Evolutionary conservation across 2,329 filamentous ascomycete genomes (phyloP).

Genomic region (Cladosporium phlei): DNA sequence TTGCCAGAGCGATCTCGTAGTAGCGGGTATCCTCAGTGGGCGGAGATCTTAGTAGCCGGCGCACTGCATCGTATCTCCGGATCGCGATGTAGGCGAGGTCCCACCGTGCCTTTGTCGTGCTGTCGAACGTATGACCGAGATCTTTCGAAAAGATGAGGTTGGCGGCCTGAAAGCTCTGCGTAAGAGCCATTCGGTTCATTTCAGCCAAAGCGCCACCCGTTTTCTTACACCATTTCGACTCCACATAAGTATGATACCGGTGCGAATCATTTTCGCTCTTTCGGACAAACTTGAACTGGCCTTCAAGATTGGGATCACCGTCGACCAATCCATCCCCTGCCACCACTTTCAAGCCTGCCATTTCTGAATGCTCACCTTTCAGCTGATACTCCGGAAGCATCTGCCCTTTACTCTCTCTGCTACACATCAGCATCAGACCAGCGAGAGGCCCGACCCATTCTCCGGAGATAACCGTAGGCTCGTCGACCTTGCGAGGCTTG

Average conservation of each 20-base stretch:
- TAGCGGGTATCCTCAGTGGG: neutral
- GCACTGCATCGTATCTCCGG: neutral
- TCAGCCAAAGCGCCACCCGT: no score
- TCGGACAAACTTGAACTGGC: no score
- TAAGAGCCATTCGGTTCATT: no score
- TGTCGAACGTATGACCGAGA: neutral
- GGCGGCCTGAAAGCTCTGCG: no score
- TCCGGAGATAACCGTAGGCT: conserved; percentile 21
- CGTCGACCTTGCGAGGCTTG: conserved; percentile 29
- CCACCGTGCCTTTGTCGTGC: neutral
- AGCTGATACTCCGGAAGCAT: conserved; percentile 5
- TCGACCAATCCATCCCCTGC: no score
- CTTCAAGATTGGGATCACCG: no score
- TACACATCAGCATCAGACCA: conserved; percentile 27
- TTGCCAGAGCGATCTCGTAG: neutral
- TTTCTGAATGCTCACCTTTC: neutral
- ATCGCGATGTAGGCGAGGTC: conserved; percentile 1
- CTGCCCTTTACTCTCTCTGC: conserved; percentile 2
- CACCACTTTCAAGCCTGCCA: neutral
- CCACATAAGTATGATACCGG: no score
- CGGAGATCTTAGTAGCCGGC: neutral
- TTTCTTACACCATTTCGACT: no score
- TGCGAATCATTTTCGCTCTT: no score
- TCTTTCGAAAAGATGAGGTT: neutral
- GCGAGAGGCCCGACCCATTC: conserved; percentile 22